phyloP scores from a whole-genome alignment of 495 filamentous ascomycete species.

The Hyaloscypha variabilis region DNA sequence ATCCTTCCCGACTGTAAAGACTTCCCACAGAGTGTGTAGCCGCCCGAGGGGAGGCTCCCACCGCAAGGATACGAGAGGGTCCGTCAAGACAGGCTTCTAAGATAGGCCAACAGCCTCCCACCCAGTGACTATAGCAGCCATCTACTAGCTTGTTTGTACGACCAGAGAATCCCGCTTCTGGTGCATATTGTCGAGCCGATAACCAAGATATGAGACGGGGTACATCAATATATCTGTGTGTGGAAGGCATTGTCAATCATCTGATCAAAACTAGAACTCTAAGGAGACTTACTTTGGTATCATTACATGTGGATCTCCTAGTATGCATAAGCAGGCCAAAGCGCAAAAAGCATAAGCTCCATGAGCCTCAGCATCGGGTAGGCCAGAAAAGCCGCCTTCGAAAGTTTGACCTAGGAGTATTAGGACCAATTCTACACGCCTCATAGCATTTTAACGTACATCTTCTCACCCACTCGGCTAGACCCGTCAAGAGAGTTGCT shows the following conservation, averaged over 20 bases:
- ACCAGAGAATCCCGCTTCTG: slow-evolving; percentile 89
- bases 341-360: slow-evolving; percentile 97
- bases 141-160: slow-evolving; percentile 98
- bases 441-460: slow-evolving; percentile 57
- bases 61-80: slow-evolving; percentile 25
- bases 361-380: slow-evolving; percentile 86
- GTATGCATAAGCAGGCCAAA: slow-evolving; percentile 79
- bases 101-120: slow-evolving; percentile 90
- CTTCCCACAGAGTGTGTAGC: slow-evolving; percentile 21
- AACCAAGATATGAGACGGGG: slow-evolving; percentile 81
- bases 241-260: slow-evolving; percentile 25
- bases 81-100: slow-evolving; percentile 77
- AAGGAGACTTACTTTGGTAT: slow-evolving; percentile 59
- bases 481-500: slow-evolving; percentile 61
- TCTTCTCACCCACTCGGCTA: slow-evolving; percentile 77
- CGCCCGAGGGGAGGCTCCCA: neutral
- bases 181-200: slow-evolving; percentile 83
- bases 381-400: slow-evolving; percentile 87
- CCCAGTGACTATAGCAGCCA: slow-evolving; percentile 97
- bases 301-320: slow-evolving; percentile 74
- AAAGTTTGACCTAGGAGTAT: slow-evolving; percentile 77
- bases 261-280: neutral
- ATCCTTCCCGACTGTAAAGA: slow-evolving; percentile 81
- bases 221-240: slow-evolving; percentile 72
- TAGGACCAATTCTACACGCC: slow-evolving; percentile 21